Evolutionary conservation across 495 filamentous ascomycete species (phyloP).

Genomic region (Penicillium canescens): DNA sequence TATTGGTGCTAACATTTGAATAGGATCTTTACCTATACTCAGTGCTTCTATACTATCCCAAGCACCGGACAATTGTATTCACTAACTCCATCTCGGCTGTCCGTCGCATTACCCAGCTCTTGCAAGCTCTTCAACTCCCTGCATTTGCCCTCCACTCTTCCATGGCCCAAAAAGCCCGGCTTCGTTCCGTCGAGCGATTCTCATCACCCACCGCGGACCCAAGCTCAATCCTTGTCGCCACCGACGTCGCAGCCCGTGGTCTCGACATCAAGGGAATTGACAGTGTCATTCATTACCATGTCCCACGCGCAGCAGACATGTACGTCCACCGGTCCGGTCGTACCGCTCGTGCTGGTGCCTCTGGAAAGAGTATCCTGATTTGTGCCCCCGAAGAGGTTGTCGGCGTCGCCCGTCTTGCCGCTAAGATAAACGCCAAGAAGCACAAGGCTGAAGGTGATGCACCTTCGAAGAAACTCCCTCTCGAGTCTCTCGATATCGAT

Average conservation of each 20-base stretch:
- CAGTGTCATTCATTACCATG: conserved; percentile 90
- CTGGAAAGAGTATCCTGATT: conserved; percentile 79
- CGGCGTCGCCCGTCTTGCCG: conserved; percentile 77
- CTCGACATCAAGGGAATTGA: conserved; percentile 90
- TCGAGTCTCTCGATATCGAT: conserved; percentile 80
- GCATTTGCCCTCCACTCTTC: conserved; percentile 82
- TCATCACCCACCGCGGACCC: conserved; percentile 58
- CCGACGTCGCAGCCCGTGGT: conserved; percentile 94
- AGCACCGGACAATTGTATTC: conserved; percentile 79
- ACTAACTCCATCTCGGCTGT: conserved; percentile 94
- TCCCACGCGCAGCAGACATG: conserved; percentile 85
- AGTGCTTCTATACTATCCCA: conserved; percentile 78
- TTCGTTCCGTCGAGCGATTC: conserved; percentile 90
- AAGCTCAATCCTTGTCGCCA: conserved; percentile 80
- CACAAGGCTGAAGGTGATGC: conserved; percentile 36
- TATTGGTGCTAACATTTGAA: conserved; percentile 8
- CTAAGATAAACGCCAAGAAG: conserved; percentile 74
- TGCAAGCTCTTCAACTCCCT: conserved; percentile 78
- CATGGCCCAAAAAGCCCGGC: conserved; percentile 95
- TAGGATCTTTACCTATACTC: conserved; percentile 92
- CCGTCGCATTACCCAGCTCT: conserved; percentile 79
- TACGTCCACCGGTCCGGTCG: conserved; percentile 97
- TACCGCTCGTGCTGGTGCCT: conserved; percentile 79
- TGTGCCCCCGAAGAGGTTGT: conserved; percentile 90
- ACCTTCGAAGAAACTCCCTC: conserved; percentile 57